Conservation (phyloP, 164 flowering plant genomes). For the Euptelea pleiosperma region DNA sequence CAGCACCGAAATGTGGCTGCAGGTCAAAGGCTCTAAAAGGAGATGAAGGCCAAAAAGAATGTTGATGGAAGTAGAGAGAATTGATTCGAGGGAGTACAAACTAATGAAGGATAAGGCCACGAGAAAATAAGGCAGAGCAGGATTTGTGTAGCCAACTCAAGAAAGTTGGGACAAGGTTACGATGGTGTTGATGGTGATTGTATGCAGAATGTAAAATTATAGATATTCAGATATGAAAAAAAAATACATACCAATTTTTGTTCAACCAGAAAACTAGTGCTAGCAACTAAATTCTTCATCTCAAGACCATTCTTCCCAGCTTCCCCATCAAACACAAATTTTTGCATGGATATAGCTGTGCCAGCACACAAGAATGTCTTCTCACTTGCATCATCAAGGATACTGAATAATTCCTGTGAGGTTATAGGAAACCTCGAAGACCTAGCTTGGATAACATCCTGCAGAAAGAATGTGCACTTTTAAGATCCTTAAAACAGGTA, state of each 20-base stretch:
- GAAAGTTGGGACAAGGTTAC: too few relatives aligned
- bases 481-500: slow-evolving; percentile 5
- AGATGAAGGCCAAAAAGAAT: too few relatives aligned
- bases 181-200: too few relatives aligned
- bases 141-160: neutral
- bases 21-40: too few relatives aligned
- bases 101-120: too few relatives aligned
- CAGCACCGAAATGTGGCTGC: too few relatives aligned
- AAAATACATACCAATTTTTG: slow-evolving; percentile 60
- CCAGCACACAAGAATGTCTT: slow-evolving; percentile 77
- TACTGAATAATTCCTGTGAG: slow-evolving; percentile 58
- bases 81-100: too few relatives aligned
- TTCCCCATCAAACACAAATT: slow-evolving; percentile 78
- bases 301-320: slow-evolving; percentile 74
- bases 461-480: slow-evolving; percentile 18
- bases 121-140: neutral
- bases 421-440: slow-evolving; percentile 61
- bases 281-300: slow-evolving; percentile 72
- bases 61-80: too few relatives aligned
- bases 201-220: too few relatives aligned
- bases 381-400: slow-evolving; percentile 93
- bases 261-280: slow-evolving; percentile 78
- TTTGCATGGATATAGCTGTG: slow-evolving; percentile 64
- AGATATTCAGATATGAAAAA: neutral
- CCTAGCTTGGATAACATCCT: slow-evolving; percentile 74